Evolutionary conservation across 2,329 filamentous ascomycete genomes (phyloP), one percentile per base, ranked within the genome.

Genomic region (Curvularia eragrostidis): DNA sequence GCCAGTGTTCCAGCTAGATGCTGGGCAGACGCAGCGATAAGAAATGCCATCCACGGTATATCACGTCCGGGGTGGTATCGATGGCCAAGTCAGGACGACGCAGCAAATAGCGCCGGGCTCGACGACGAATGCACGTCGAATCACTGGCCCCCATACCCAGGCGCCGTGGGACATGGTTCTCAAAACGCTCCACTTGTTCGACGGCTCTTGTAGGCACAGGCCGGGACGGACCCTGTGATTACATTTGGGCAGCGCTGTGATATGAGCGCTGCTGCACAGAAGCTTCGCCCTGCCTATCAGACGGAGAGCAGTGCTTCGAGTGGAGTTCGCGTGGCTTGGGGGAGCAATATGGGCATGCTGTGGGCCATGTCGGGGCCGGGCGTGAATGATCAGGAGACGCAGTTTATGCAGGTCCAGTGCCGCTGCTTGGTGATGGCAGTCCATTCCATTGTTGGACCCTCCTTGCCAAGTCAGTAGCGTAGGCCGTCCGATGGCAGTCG

Each of bases 361-460:
- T 50, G 50, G 54, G 66, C 58, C 59, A 53, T 65, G 54, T 51
- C 55, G 41, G 57, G 58, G 59, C 51, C 56, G 56, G 59, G 58
- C 56, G 60, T 46, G 61, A 59, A 55, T 63, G 58, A 56, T 63
- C 62, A 67, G 57, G 58, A 67, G 66, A 62, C 59, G 49, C 57
- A 57, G 57, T 57, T 64, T 56, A 68, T 75, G 73, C 73, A 74
- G 70, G 70, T 72, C 69, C 71, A 67, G 48, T 55, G 56, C 55
- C 52, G 57, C 58, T 55, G 61, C 59, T 63, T 48, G 66, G 59
- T 66, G 61, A 70, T 66, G 56, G 48, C 54, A 48, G 62, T 52
- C 47, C 53, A 24, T 52, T 52, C 47, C 53, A 24, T 52, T 52
- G 58, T 48, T 65, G 52, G 63, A 60, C 58, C 61, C 60, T 63